Percentiles rank a stretch among this genome's conserved stretches.
Conservation (phyloP, 176 grass and related monocot species). For the Oryza officinalis region DNA sequence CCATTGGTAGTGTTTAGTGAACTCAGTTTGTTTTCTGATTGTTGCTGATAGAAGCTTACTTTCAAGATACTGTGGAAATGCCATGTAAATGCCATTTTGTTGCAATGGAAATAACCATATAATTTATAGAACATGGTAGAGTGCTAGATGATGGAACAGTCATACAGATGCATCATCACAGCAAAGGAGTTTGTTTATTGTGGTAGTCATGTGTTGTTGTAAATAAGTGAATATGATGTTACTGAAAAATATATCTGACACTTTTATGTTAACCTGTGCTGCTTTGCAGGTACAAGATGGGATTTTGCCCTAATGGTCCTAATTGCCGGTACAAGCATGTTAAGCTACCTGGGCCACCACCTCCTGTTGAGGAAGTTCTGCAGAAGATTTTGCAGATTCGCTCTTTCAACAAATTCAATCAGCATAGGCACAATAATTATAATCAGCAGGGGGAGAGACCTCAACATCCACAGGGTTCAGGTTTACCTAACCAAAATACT, state of each 20-base stretch:
- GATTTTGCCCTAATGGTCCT: constrained; percentile 94
- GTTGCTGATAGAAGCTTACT: constrained; percentile 2
- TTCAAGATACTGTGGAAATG: constrained; percentile 1
- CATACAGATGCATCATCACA: neutral
- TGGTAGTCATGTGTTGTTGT: neutral
- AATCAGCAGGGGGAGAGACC: constrained; percentile 71
- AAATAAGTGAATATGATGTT: neutral
- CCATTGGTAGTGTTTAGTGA: neutral
- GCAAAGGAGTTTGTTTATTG: neutral
- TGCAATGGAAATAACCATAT: neutral
- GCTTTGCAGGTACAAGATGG: constrained; percentile 87
- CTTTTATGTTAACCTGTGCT: neutral
- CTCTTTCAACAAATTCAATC: constrained; percentile 54
- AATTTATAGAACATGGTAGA: neutral
- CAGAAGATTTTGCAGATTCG: constrained; percentile 75
- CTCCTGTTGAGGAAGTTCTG: constrained; percentile 82
- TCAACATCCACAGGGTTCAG: constrained; percentile 56
- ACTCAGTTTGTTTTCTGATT: neutral
- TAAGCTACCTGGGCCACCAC: constrained; percentile 56
- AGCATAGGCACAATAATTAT: constrained; percentile 68
- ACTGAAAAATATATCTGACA: neutral
- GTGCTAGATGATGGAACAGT: neutral
- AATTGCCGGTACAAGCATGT: constrained; percentile 87
- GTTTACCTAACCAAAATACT: constrained; percentile 52
- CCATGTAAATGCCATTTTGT: constrained; percentile 10